Evolutionary conservation across 768 basidiomycete genomes (phyloP), one percentile per base, ranked within the genome.

Genomic region (Pleurotus citrinopileatus): DNA sequence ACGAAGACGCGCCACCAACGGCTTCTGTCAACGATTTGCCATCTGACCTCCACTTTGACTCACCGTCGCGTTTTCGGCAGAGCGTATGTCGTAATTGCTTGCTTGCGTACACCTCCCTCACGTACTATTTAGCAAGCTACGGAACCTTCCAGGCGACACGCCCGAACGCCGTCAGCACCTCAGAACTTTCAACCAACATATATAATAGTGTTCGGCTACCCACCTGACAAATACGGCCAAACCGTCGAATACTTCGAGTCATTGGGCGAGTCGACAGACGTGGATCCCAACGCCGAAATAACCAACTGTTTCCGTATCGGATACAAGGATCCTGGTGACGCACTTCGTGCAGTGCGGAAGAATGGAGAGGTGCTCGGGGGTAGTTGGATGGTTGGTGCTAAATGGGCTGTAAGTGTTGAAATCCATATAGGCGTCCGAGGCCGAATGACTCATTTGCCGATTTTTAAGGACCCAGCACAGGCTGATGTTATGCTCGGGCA

Each of bases 181-280:
- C 55, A 66, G 37, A 55, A 72, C 4, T 45, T 69, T 9, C 77
- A 81, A 23, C 73, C 79, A 2, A 65, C 80, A 25, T 87, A 86
- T 61, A 75, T 95, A 29, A 75, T 93, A 62, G 83, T 95, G 48
- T 95, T 92, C 57, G 93, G 93, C n/a, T 95, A 93, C 65, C 91
- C 93, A 4, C 73, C 82, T 27, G 89, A 93, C 67, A 84, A 84
- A 62, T 89, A 87, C 65, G 82, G 79, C 50, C 64, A 84, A 13
- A 83, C 87, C 0, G 82, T 81, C 13, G 87, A 88, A 61, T 88
- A 88, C 66, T 88, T 91, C 73, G 80, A 78, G 59, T 82, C 84
- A 1, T 70, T 95, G 7, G 91, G 89, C 6, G 81, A 82, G 12
- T 71, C 84, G 28, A 86, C 87, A 2, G 86, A 87, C 15, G 76